These are phyloP conservation scores for Apiotrichum domesticum DNA, from an alignment of 1,284 basidiomycete genomes.

Conservation along the genomic window DNA sequence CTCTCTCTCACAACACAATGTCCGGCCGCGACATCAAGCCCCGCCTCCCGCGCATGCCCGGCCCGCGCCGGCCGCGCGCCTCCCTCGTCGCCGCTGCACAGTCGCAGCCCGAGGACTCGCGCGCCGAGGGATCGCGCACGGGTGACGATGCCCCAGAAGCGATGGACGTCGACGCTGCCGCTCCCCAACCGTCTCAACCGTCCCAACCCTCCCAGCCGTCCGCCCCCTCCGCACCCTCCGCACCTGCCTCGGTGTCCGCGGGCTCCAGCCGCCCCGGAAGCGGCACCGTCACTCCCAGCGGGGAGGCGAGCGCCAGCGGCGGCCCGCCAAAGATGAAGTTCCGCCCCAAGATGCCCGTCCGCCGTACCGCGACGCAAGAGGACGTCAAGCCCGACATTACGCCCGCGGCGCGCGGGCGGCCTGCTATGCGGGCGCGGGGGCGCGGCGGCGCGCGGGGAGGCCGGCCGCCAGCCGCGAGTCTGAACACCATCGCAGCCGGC, in stretches of 20 bases:
- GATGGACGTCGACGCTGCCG: slow-evolving; percentile 5
- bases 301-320: neutral
- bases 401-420: neutral
- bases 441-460: neutral
- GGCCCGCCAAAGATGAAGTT: slow-evolving; percentile 38
- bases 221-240: neutral
- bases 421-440: slow-evolving; percentile 2
- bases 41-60: slow-evolving; percentile 15
- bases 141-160: neutral
- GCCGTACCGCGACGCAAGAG: slow-evolving; percentile 24
- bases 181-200: neutral
- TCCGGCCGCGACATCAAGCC: slow-evolving; percentile 11
- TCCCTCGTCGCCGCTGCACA: slow-evolving; percentile 10
- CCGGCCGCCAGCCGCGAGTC: neutral
- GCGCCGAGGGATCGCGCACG: too few species aligned
- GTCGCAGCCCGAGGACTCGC: neutral
- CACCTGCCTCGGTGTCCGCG: neutral
- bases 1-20: neutral
- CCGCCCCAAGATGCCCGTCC: slow-evolving; percentile 42
- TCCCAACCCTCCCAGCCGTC: neutral
- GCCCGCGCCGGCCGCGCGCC: slow-evolving; percentile 2
- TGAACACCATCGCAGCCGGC: slow-evolving; percentile 14
- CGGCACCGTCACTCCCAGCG: neutral
- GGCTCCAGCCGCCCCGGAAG: neutral
- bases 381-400: slow-evolving; percentile 7